phyloP scores from a whole-genome alignment of 306 rosid genomes.

The Ammopiptanthus mongolicus region DNA sequence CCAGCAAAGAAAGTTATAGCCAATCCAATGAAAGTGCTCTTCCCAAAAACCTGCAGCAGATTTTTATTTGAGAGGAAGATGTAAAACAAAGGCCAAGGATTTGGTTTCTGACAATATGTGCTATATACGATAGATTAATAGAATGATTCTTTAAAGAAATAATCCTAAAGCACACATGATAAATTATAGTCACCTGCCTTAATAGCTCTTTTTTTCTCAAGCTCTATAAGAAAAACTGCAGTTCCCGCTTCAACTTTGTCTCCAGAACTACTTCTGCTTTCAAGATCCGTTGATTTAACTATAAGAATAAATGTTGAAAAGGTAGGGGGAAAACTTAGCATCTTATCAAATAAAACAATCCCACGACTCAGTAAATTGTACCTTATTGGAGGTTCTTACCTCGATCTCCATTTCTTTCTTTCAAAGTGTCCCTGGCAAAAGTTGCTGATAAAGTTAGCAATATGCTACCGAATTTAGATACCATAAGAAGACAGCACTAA shows the following conservation, averaged over 20 bases:
- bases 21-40: constrained; percentile 60
- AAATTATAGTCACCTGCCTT: constrained; percentile 40
- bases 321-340: not conserved
- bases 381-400: constrained; percentile 30
- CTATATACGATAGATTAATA: not conserved
- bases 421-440: constrained; percentile 27
- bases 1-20: constrained; percentile 75
- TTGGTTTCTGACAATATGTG: not conserved
- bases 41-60: constrained; percentile 72
- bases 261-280: constrained; percentile 23
- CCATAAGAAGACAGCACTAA: not conserved
- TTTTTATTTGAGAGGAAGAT: not conserved
- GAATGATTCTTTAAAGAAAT: not conserved
- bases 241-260: constrained; percentile 53
- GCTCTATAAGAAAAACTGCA: constrained; percentile 65
- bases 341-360: not conserved
- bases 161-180: not conserved
- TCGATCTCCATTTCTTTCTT: constrained; percentile 15
- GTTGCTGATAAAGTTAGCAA: not conserved
- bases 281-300: constrained; percentile 44
- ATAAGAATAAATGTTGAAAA: not conserved
- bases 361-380: not conserved
- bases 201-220: constrained; percentile 73
- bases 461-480: not conserved
- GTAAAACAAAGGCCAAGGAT: not conserved